Base-by-base conservation (phyloP, 2,329 filamentous ascomycete species). In the Orbilia brochopaga region DNA sequence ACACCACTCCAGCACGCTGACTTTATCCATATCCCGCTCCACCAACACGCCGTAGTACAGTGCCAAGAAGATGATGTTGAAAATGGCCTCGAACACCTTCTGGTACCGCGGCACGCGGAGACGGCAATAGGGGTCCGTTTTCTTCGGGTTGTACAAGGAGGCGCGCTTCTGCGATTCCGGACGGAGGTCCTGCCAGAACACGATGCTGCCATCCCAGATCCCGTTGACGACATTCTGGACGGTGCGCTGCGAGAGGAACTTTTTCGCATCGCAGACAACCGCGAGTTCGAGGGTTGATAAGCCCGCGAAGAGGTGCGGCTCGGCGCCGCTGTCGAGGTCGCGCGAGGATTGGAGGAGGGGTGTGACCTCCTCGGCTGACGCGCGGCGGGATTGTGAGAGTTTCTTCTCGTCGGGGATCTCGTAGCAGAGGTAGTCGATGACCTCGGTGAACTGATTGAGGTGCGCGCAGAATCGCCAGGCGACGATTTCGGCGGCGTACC, bases 231-330 rank as follows among this genome's bases (percentile, higher is more conserved):
- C 89, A 76, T 89, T 90, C 78, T 96, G 91, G 10, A 95, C 89
- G 1, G 90, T 85, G 69, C 85, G 84, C 78, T 95, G 91, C 77
- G 88, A 88, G 37, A 96, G 83, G 75, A 96, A 95, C 51, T 89
- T 89, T 80, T 96, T 96, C 30, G 90, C 90, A 67, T 90, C 85
- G 11, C 88, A 88, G 19, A 95, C 87, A 51, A 89, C 88, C 24
- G 91, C 91, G 76, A 96, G 92, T 78, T 96, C 91, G 15, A 97
- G 83, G 1, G 91, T 91, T 78, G 94, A 96, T 53, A 96, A 83
- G 17, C 88, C 87, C 37, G 87, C 86, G 78, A 96, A 96, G 0
- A 87, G 85, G 0, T 86, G 84, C 0, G 66, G 54, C 55, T 90
- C 85, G 6, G 85, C 83, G 10, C 85, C 83, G 3, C 82, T 80